These are phyloP conservation scores for Scenedesmus sp. DNA, from an alignment of 163 green algal species.

Conservation along the genomic window DNA sequence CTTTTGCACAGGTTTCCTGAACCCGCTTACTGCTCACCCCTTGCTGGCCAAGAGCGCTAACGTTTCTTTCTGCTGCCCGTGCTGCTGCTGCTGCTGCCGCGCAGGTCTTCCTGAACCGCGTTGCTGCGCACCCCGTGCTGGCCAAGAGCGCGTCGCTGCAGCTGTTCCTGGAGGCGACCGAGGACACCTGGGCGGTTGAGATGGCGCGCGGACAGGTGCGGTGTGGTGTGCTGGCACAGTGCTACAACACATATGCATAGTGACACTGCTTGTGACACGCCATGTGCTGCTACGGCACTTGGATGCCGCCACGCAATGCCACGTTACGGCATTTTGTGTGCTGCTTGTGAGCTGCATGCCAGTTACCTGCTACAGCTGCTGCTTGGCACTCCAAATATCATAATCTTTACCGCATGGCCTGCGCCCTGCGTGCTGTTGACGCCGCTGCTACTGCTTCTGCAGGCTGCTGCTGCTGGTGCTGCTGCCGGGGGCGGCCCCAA, in stretches of 20 bases:
- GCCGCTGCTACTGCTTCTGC: slow-evolving; percentile 31
- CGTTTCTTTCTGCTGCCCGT: too few relatives aligned
- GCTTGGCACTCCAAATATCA: too few relatives aligned
- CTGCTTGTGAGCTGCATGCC: too few relatives aligned
- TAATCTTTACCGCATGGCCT: not conserved
- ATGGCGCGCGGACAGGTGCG: slow-evolving; percentile 62
- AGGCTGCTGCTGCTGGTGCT: slow-evolving; percentile 40
- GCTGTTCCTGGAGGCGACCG: slow-evolving; percentile 91
- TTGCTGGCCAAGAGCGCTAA: slow-evolving; percentile 76
- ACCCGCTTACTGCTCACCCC: slow-evolving; percentile 74
- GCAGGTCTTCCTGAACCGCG: slow-evolving; percentile 70
- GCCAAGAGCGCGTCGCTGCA: slow-evolving; percentile 78
- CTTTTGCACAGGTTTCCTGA: not conserved
- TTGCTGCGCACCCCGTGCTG: slow-evolving; percentile 86
- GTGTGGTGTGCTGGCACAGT: not conserved
- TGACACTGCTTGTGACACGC: too few relatives aligned
- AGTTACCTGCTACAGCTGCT: too few relatives aligned
- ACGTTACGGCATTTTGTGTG: too few relatives aligned
- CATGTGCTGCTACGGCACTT: too few relatives aligned
- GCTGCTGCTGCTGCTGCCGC: not conserved
- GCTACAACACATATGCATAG: too few relatives aligned
- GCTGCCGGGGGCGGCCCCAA: slow-evolving; percentile 55
- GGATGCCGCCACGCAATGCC: too few relatives aligned
- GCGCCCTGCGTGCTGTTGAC: not conserved
- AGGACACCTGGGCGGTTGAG: slow-evolving; percentile 83